These are phyloP conservation scores for Juncus inflexus DNA, from an alignment of 176 grass and related monocot genomes.

Conservation along the genomic window DNA sequence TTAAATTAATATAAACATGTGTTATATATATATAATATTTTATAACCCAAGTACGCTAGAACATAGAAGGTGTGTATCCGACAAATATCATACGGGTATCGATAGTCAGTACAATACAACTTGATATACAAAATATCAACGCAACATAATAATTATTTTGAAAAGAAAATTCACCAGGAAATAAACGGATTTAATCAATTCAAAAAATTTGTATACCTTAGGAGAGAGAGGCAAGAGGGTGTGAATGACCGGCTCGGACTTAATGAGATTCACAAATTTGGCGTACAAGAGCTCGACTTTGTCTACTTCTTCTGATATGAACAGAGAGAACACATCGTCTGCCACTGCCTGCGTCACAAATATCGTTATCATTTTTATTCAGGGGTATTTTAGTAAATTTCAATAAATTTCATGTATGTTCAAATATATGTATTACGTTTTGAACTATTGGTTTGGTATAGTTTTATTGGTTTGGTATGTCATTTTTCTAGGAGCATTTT, in stretches of 20 bases:
- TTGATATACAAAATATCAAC: too few relatives aligned
- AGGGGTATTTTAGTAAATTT: neutral
- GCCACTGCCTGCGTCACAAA: slow-evolving; percentile 57
- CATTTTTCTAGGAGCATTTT: too few relatives aligned
- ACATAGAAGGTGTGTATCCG: too few relatives aligned
- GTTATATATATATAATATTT: too few relatives aligned
- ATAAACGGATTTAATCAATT: too few relatives aligned
- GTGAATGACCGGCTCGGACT: slow-evolving; percentile 85
- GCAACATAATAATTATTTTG: too few relatives aligned
- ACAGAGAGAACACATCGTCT: slow-evolving; percentile 79
- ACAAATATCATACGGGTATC: too few relatives aligned
- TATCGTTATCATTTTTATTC: neutral
- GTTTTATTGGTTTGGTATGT: neutral
- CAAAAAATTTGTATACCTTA: slow-evolving; percentile 10
- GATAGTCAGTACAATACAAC: too few relatives aligned
- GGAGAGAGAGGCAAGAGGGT: slow-evolving; percentile 82
- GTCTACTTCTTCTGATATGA: slow-evolving; percentile 82
- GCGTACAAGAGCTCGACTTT: slow-evolving; percentile 93
- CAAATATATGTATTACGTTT: neutral
- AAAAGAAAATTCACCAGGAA: too few relatives aligned
- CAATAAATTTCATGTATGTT: neutral
- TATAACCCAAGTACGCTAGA: too few relatives aligned
- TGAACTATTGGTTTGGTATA: neutral
- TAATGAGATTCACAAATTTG: slow-evolving; percentile 72
- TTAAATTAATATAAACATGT: too few relatives aligned